Conservation (phyloP, 305 asterid genomes). For the Rubia peregrina region DNA sequence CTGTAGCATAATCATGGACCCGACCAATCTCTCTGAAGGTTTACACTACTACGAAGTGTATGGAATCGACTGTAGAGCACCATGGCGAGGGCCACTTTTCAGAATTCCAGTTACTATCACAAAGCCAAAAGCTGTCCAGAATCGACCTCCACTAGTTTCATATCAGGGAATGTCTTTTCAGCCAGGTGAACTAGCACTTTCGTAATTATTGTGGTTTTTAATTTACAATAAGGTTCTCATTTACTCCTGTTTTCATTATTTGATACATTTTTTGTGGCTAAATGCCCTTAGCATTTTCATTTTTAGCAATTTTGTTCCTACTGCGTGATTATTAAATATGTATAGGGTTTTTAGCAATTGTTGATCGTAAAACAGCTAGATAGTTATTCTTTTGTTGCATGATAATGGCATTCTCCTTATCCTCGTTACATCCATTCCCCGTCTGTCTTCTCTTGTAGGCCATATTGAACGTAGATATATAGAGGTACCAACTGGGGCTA, state of each 20-base stretch:
- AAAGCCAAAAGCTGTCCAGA: slow-evolving; percentile 67
- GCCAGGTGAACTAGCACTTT: slow-evolving; percentile 52
- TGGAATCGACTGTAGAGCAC: slow-evolving; percentile 79
- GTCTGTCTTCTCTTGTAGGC: slow-evolving; percentile 39
- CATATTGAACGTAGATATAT: slow-evolving; percentile 80
- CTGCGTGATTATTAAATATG: neutral
- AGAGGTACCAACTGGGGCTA: slow-evolving; percentile 91
- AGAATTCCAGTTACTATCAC: slow-evolving; percentile 88
- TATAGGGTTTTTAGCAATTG: neutral
- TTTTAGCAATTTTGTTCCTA: neutral
- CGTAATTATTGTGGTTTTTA: neutral
- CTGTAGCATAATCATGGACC: slow-evolving; percentile 87
- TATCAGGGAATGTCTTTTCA: slow-evolving; percentile 63
- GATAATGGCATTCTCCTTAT: neutral
- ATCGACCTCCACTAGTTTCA: slow-evolving; percentile 58
- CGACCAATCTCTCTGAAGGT: slow-evolving; percentile 69
- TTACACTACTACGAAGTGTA: slow-evolving; percentile 92
- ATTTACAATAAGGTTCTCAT: neutral
- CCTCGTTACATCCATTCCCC: slow-evolving; percentile 11
- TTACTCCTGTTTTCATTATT: neutral
- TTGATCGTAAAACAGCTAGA: neutral
- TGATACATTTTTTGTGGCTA: neutral
- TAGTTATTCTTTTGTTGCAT: neutral
- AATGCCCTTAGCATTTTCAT: neutral
- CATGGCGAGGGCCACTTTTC: slow-evolving; percentile 99